Evolutionary conservation across 2,329 filamentous ascomycete genomes (phyloP).

Genomic region (Xylaria multiplex): DNA sequence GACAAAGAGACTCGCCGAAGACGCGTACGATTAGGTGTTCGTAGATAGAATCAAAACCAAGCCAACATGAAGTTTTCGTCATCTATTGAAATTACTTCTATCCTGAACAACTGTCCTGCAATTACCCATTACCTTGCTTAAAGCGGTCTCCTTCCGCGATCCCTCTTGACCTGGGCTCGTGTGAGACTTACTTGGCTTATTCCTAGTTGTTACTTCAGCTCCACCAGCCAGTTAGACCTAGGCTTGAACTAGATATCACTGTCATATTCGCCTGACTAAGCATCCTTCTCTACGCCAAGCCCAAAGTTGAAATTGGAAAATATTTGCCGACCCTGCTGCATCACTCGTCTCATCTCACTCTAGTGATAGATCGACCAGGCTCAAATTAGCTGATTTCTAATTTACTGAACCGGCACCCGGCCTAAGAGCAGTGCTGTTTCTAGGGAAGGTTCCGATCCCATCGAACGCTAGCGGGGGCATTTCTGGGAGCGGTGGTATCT

Average conservation of each 20-base stretch:
- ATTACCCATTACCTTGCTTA: neutral
- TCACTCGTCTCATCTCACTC: neutral
- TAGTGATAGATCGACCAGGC: neutral
- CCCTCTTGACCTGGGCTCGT: neutral
- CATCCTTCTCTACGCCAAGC: neutral
- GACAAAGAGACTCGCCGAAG: neutral
- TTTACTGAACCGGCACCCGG: too few relatives aligned
- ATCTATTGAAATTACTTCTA: neutral
- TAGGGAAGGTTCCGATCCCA: neutral
- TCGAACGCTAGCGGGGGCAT: neutral
- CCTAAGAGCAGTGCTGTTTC: too few relatives aligned
- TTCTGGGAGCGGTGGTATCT: neutral
- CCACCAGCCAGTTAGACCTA: neutral
- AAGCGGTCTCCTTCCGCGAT: neutral
- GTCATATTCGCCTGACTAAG: neutral
- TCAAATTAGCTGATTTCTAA: neutral
- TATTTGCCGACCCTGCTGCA: neutral
- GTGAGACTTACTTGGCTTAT: neutral
- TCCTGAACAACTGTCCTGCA: neutral
- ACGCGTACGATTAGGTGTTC: neutral
- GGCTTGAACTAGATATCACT: neutral
- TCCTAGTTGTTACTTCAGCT: neutral
- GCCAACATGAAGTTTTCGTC: neutral
- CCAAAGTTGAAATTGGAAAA: too few relatives aligned
- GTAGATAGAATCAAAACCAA: constrained; percentile 15